These are phyloP conservation scores for Hyphodiscus sp. DNA, from an alignment of 2,329 filamentous ascomycete species.

Conservation along the genomic window DNA sequence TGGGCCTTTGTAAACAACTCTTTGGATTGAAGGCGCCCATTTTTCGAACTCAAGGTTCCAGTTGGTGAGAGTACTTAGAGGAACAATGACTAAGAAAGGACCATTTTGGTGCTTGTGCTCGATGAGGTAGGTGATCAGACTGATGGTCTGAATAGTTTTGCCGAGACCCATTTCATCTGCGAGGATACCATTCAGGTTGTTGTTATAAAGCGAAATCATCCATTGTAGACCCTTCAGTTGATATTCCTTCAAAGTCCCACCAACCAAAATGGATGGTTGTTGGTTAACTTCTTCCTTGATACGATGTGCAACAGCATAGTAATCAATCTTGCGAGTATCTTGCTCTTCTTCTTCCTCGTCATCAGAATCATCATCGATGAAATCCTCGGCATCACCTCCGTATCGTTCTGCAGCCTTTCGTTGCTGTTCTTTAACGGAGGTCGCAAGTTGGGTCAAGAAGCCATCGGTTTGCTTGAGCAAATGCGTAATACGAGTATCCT, in stretches of 20 bases:
- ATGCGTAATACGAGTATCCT: constrained; percentile 98
- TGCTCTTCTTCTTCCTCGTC: constrained; percentile 64
- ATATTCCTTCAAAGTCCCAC: constrained; percentile 92
- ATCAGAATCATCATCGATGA: constrained; percentile 54
- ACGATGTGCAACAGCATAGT: constrained; percentile 96
- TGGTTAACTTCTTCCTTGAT: constrained; percentile 84
- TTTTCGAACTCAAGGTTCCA: constrained; percentile 99
- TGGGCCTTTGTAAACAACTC: constrained; percentile 95
- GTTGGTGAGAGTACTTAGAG: constrained; percentile 93
- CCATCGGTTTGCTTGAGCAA: constrained; percentile 94
- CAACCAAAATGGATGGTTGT: constrained; percentile 82
- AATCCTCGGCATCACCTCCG: constrained; percentile 51
- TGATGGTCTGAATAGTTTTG: constrained; percentile 99
- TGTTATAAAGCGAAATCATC: constrained; percentile 99
- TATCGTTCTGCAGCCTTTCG: constrained; percentile 74
- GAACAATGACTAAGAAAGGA: constrained; percentile 94
- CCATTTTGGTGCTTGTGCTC: constrained; percentile 89
- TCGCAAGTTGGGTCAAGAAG: constrained; percentile 91
- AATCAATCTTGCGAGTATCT: constrained; percentile 81
- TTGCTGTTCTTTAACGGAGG: constrained; percentile 91
- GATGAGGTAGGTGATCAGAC: constrained; percentile 93
- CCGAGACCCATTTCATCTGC: constrained; percentile 99
- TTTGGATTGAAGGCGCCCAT: constrained; percentile 83
- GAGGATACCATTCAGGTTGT: constrained; percentile 97
- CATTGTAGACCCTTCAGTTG: constrained; percentile 97